phyloP scores from a whole-genome alignment of 768 basidiomycete genomes.

The Lactarius evosmus region DNA sequence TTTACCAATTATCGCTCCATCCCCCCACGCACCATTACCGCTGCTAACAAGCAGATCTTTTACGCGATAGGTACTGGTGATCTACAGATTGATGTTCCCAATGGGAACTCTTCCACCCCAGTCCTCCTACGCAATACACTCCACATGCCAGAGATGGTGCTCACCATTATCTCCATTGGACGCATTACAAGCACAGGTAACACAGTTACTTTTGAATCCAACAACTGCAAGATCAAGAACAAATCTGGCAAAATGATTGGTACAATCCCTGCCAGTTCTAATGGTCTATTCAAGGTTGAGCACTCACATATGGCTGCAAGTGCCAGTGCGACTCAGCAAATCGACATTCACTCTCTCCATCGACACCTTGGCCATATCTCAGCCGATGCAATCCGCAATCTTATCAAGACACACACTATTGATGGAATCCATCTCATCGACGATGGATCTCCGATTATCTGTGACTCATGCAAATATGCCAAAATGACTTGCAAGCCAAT shows the following conservation, averaged over 20 bases:
- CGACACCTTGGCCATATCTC: slow-evolving; percentile 9
- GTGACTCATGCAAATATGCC: slow-evolving; percentile 33
- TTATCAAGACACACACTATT: slow-evolving; percentile 15
- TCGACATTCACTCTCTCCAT: neutral
- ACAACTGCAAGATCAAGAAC: neutral
- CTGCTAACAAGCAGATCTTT: slow-evolving; percentile 21
- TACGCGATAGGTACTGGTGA: slow-evolving; percentile 27
- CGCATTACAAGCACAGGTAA: slow-evolving; percentile 10
- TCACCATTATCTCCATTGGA: slow-evolving; percentile 24
- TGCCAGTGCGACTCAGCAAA: too few species aligned
- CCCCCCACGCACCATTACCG: neutral
- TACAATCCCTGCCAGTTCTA: neutral
- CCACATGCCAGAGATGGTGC: slow-evolving; percentile 22
- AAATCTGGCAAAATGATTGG: neutral
- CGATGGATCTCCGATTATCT: slow-evolving; percentile 30
- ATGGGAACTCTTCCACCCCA: neutral
- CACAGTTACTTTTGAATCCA: neutral
- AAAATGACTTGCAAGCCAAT: neutral
- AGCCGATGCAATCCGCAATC: slow-evolving; percentile 26
- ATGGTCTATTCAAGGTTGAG: neutral
- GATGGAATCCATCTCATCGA: neutral
- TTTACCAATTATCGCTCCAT: slow-evolving; percentile 24
- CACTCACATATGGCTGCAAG: neutral
- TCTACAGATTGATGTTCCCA: slow-evolving; percentile 12
- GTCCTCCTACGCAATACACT: slow-evolving; percentile 5